Base-by-base conservation (phyloP, 352 stramenopile species). In the Globisporangium mamillatum region DNA sequence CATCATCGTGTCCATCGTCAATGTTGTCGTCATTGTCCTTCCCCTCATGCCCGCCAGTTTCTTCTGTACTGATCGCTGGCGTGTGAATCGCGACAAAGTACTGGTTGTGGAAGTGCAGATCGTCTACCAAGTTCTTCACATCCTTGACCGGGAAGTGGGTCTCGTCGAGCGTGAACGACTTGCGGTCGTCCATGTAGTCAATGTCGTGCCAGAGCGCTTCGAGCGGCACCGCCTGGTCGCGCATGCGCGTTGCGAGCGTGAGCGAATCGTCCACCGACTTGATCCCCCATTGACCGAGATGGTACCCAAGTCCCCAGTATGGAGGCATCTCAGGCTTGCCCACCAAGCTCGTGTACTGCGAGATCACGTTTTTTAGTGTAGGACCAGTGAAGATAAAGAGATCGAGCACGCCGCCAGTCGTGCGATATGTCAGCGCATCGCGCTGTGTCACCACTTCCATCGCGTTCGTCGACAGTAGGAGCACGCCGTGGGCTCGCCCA, bases 271-370 rank as follows among this genome's bases (percentile, higher is more conserved):
- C 67, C 32, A 85, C 56, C 65, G 87, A 72, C 65, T 68, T 32
- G 62, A 72, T 46, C 69, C 79, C 79, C 32, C 68, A 68, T 34
- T 72, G 77, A 4, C 86, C 92, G 4, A 92, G 67, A 36, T 97
- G 89, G 64, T 96, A 96, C 0, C 91, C 91, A 14, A 97, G 74
- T 0, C 84, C 80, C 90, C 90, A 97, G 61, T 94, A 91, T 52
- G 91, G 88, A 12, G 89, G 87, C 73, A 97, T 80, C 41, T 74
- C 73, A 4, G 89, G 87, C 22, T 83, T 82, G 8, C 91, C 91
- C 2, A 97, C 81, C 48, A 96, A 65, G 2, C 67, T 20, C 1
- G 85, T 91, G 72, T 96, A 97, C 72, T 97, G 81, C 20, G 72
- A 58, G 7, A 92, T 70, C 3, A 95, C 88, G 8, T 92, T 67